Evolutionary conservation across 441 rosid species (phyloP).

Genomic region (Macaranga tanarius): DNA sequence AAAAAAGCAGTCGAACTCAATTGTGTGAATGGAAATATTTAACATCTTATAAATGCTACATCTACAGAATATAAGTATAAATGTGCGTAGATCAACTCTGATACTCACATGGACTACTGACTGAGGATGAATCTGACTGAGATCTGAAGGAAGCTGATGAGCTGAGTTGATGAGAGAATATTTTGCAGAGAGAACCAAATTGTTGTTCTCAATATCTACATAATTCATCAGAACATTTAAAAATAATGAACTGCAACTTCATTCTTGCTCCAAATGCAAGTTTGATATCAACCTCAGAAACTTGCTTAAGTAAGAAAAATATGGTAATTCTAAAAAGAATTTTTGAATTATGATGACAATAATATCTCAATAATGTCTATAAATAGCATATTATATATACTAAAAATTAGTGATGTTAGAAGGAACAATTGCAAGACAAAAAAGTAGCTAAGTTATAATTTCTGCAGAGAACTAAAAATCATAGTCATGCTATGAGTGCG

Average conservation of each 20-base stretch:
- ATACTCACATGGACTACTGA: slow-evolving; percentile 73
- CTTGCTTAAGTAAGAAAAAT: background rate
- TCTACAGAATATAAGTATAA: background rate
- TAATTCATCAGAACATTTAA: slow-evolving; percentile 12
- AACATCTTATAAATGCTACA: background rate
- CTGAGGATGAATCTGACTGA: slow-evolving; percentile 55
- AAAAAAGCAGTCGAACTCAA: slow-evolving; percentile 7
- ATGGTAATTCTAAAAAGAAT: too few species aligned
- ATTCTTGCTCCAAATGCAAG: background rate
- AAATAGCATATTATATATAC: background rate
- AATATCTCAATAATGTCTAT: background rate
- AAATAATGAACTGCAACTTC: slow-evolving; percentile 10
- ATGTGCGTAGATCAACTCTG: slow-evolving; percentile 13
- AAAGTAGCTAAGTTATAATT: too few species aligned
- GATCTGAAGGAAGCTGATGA: slow-evolving; percentile 74
- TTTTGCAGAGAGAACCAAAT: slow-evolving; percentile 81
- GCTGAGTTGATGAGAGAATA: slow-evolving; percentile 65
- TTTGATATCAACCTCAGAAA: background rate
- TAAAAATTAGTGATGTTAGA: background rate
- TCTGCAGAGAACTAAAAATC: too few species aligned
- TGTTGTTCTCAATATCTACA: slow-evolving; percentile 79
- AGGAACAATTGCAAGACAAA: background rate
- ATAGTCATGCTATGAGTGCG: too few species aligned
- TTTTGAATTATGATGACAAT: too few species aligned
- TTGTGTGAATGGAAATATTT: background rate